A percentile compares a stretch with the other conserved stretches of the same genome.
phyloP scores from a whole-genome alignment of 2,329 filamentous ascomycete species.

The Curvularia verruculosa region DNA sequence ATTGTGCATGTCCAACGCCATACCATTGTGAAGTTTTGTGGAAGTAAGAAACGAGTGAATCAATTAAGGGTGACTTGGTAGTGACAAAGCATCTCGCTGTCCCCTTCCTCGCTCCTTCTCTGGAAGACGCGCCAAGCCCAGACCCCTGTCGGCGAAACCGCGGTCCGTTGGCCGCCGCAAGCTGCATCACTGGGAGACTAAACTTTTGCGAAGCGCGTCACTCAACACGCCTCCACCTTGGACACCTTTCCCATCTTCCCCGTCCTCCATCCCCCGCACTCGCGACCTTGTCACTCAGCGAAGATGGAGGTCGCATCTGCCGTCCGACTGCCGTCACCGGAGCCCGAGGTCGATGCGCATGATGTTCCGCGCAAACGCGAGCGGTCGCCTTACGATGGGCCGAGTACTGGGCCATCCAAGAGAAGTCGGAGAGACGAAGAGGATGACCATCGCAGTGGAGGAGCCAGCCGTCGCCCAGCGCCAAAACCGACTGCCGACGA shows the following conservation, averaged over 20 bases:
- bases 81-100: conserved; percentile 27
- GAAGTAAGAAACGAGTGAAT: conserved; percentile 25
- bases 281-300: conserved; percentile 6
- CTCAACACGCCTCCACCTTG: conserved; percentile 8
- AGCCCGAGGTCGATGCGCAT: conserved; percentile 52
- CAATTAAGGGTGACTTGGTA: conserved; percentile 12
- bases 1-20: background rate
- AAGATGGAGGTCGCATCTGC: conserved; percentile 52
- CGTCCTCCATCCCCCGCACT: background rate
- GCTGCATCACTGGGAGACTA: conserved; percentile 17
- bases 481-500: conserved; percentile 23
- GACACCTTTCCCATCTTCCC: conserved; percentile 5
- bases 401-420: conserved; percentile 40
- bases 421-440: conserved; percentile 48
- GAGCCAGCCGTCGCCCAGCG: conserved; percentile 68
- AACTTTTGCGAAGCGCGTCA: conserved; percentile 35
- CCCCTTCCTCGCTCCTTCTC: conserved; percentile 15
- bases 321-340: conserved; percentile 65
- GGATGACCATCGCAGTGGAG: conserved; percentile 61
- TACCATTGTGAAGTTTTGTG: conserved; percentile 39
- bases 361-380: conserved; percentile 60
- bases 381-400: conserved; percentile 55
- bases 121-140: conserved; percentile 17
- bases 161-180: conserved; percentile 27
- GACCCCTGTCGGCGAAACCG: conserved; percentile 25